A percentile compares a stretch with the other conserved stretches of the same genome.
phyloP scores from a whole-genome alignment of 768 basidiomycete genomes.

The Tylopilus sp. region DNA sequence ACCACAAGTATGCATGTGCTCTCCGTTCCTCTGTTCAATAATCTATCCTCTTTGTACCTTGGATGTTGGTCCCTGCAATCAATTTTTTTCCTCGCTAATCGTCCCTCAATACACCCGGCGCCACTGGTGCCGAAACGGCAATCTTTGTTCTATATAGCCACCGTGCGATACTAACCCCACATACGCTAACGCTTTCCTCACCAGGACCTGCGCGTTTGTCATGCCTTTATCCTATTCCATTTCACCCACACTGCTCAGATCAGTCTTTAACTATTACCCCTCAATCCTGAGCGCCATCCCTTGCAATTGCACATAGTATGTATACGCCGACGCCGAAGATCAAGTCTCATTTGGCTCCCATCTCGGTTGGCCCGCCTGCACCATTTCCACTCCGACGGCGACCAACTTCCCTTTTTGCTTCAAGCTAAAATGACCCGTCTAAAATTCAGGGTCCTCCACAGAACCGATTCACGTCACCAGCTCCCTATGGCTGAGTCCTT shows the following conservation, averaged over 20 bases:
- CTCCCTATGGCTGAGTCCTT: constrained; percentile 9
- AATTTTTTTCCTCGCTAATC: neutral
- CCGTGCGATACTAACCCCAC: constrained; percentile 9
- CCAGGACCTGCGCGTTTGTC: neutral
- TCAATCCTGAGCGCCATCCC: neutral
- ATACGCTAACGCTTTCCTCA: too few species aligned
- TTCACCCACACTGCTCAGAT: neutral
- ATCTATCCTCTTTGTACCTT: neutral
- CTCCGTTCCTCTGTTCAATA: constrained; percentile 4
- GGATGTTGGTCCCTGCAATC: neutral
- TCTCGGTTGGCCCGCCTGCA: neutral
- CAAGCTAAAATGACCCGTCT: neutral
- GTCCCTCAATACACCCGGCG: neutral
- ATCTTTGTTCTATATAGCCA: neutral
- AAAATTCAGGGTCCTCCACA: neutral
- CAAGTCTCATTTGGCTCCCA: too few species aligned
- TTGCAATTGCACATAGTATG: too few species aligned
- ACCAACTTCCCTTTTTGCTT: constrained; percentile 1
- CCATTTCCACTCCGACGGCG: constrained; percentile 2
- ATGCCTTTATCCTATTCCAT: constrained; percentile 4
- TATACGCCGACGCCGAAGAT: neutral
- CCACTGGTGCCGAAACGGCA: constrained; percentile 13
- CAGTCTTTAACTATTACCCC: neutral
- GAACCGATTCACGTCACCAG: constrained; percentile 3
- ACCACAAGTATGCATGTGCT: neutral